Percentiles rank a stretch among this genome's conserved stretches.
phyloP scores from a whole-genome alignment of 306 rosid genomes.

The Fagus sylvatica region DNA sequence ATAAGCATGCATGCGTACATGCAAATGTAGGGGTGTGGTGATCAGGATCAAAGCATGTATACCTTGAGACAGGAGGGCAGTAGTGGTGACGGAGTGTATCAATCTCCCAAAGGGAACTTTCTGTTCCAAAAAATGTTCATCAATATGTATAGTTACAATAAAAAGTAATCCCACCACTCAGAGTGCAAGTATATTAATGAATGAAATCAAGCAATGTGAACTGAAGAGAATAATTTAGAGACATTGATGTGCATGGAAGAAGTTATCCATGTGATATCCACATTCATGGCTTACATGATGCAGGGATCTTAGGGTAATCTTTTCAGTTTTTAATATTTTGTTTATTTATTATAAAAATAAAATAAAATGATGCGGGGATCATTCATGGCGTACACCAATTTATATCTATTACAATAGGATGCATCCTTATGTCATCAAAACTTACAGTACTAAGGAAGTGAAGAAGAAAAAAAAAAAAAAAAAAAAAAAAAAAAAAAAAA shows the following conservation, averaged over 20 bases:
- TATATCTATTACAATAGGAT: neutral
- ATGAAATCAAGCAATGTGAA: neutral
- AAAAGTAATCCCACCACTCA: conserved; percentile 11
- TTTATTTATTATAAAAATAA: no score
- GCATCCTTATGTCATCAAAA: neutral
- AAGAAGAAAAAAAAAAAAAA: neutral
- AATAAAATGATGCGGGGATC: neutral
- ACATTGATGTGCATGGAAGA: neutral
- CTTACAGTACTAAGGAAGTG: neutral
- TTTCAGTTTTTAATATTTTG: no score
- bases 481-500: neutral
- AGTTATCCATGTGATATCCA: neutral
- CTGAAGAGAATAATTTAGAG: neutral
- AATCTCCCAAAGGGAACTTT: conserved; percentile 96
- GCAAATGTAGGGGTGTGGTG: neutral
- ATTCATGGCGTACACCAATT: neutral
- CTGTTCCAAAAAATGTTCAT: conserved; percentile 50
- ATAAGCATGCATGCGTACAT: no score
- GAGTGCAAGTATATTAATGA: neutral
- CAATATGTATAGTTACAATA: conserved; percentile 17
- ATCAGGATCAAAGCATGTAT: conserved; percentile 30
- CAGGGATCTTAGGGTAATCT: neutral
- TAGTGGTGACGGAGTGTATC: conserved; percentile 80
- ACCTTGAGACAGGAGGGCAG: conserved; percentile 92
- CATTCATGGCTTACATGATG: neutral